Evolutionary conservation across 495 filamentous ascomycete species (phyloP).

Genomic region (Penicillium arizonense): DNA sequence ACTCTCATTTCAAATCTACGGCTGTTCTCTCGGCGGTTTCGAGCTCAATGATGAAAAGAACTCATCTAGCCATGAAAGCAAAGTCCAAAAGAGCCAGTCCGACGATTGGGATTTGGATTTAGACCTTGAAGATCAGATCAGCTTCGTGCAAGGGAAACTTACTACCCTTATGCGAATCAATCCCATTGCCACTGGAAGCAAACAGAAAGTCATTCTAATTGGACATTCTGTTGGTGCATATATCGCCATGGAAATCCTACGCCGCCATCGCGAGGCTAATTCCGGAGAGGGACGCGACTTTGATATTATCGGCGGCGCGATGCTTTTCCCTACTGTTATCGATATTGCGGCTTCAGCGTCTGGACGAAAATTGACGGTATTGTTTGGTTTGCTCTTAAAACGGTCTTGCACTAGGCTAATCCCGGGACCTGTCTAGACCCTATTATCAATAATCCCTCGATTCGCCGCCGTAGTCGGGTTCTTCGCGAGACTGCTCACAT

Average conservation of each 20-base stretch:
- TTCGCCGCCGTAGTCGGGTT: slow-evolving; percentile 53
- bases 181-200: not conserved
- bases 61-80: not conserved
- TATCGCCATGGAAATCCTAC: slow-evolving; percentile 70
- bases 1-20: slow-evolving; percentile 52
- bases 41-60: slow-evolving; percentile 35
- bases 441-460: slow-evolving; percentile 51
- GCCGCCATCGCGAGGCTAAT: slow-evolving; percentile 42
- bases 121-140: slow-evolving; percentile 63
- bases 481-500: slow-evolving; percentile 47
- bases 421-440: slow-evolving; percentile 13
- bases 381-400: slow-evolving; percentile 3
- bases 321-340: slow-evolving; percentile 77
- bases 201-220: slow-evolving; percentile 64
- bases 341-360: slow-evolving; percentile 67
- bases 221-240: slow-evolving; percentile 83
- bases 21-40: slow-evolving; percentile 74
- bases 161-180: slow-evolving; percentile 15
- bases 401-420: not conserved
- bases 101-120: slow-evolving; percentile 1
- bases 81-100: not conserved
- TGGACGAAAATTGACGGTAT: slow-evolving; percentile 56
- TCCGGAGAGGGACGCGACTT: slow-evolving; percentile 23
- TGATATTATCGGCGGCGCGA: slow-evolving; percentile 57
- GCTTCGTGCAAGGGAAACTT: slow-evolving; percentile 33